Conservation (phyloP, 305 asterid genomes). For the Solanum aculeatissimum region DNA sequence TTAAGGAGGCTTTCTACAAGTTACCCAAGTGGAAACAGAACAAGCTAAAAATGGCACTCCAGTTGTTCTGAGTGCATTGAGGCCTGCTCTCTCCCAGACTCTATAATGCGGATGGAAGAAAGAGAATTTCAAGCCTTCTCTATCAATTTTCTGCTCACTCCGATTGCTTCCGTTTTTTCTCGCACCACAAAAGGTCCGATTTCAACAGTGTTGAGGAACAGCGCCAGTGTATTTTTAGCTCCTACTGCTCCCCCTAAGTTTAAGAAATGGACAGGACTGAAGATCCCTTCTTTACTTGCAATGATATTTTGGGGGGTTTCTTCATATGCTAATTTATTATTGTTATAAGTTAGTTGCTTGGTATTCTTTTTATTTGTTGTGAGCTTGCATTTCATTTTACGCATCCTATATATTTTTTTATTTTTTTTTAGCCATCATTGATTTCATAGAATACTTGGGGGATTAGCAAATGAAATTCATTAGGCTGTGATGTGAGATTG, state of each 20-base stretch:
- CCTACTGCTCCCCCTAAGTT: conserved; percentile 4
- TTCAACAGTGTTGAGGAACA: conserved; percentile 1
- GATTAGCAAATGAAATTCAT: background rate
- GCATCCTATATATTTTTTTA: background rate
- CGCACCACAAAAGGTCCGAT: background rate
- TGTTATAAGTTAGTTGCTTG: conserved; percentile 5
- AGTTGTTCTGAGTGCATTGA: conserved; percentile 47
- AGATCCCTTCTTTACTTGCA: background rate
- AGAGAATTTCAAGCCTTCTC: conserved; percentile 24
- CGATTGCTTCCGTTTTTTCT: background rate
- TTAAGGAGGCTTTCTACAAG: conserved; percentile 64
- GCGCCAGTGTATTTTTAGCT: background rate
- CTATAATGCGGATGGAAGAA: conserved; percentile 17
- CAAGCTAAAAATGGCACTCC: conserved; percentile 69
- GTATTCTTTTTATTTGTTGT: conserved; percentile 8
- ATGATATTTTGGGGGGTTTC: background rate
- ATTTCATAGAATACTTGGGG: background rate
- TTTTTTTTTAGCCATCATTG: background rate
- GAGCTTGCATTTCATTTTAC: background rate
- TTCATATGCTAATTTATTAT: background rate
- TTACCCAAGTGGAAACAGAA: conserved; percentile 98
- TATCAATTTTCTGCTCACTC: background rate
- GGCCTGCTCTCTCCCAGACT: conserved; percentile 9
- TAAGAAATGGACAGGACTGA: background rate
- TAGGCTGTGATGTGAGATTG: background rate